phyloP scores from a whole-genome alignment of 2,329 filamentous ascomycete species.

The Phoma sp. region DNA sequence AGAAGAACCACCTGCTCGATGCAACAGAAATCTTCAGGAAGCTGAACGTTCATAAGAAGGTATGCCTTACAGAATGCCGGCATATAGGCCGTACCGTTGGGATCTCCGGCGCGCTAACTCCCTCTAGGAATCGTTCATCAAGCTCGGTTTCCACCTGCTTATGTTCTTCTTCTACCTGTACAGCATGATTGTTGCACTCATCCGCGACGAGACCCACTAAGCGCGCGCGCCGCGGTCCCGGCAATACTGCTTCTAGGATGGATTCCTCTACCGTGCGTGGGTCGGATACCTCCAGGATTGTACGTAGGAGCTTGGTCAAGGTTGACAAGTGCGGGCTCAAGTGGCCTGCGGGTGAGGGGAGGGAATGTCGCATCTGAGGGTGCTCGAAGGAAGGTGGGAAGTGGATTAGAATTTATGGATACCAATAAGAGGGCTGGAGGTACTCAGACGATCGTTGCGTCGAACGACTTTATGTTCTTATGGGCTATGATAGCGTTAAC shows the following conservation, averaged over 20 bases:
- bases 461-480: constrained; percentile 34
- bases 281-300: neutral
- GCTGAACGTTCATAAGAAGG: constrained; percentile 99
- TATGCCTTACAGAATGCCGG: constrained; percentile 55
- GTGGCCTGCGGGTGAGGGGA: neutral
- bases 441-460: constrained; percentile 10
- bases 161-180: constrained; percentile 99
- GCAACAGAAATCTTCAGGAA: constrained; percentile 99
- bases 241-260: constrained; percentile 1
- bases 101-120: too few species aligned
- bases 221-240: constrained; percentile 27
- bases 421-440: constrained; percentile 11
- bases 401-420: constrained; percentile 3
- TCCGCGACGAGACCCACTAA: constrained; percentile 88
- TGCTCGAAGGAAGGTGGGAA: neutral
- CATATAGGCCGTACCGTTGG: too few species aligned
- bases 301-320: constrained; percentile 1
- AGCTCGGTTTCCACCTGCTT: constrained; percentile 96
- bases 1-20: constrained; percentile 96
- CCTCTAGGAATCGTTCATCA: constrained; percentile 92
- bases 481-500: constrained; percentile 45
- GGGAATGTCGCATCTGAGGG: neutral
- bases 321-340: neutral
- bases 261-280: neutral
- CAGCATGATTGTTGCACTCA: constrained; percentile 97